These are phyloP conservation scores for Eimeria zaria DNA, from an alignment of 169 alveolate species.

Conservation along the genomic window DNA sequence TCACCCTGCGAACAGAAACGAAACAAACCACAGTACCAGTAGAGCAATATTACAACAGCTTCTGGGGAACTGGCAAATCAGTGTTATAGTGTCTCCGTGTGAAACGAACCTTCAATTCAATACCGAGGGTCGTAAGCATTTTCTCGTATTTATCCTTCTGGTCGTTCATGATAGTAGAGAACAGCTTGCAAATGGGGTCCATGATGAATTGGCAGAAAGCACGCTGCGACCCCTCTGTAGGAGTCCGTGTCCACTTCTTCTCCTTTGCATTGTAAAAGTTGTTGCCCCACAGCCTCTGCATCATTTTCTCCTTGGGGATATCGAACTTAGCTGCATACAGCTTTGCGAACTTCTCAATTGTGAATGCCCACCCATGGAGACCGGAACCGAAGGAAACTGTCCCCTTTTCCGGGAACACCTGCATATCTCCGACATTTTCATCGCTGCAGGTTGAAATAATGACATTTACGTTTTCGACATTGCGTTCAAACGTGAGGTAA, in stretches of 20 bases:
- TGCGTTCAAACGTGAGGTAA: conserved; percentile 98
- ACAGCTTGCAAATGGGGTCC: conserved; percentile 99
- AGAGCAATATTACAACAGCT: background rate
- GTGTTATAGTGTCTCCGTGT: background rate
- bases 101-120: conserved; percentile 92
- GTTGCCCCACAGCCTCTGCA: conserved; percentile 99
- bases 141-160: conserved; percentile 95
- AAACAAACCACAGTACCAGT: background rate
- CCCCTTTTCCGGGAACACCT: conserved; percentile 98
- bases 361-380: conserved; percentile 99
- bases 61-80: background rate
- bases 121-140: conserved; percentile 96
- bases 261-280: conserved; percentile 98
- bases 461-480: conserved; percentile 99
- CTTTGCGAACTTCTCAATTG: conserved; percentile 98
- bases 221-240: conserved; percentile 84
- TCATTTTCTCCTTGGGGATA: conserved; percentile 97
- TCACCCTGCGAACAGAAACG: conserved; percentile 83
- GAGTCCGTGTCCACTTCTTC: conserved; percentile 95
- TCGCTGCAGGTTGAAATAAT: conserved; percentile 98
- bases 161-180: conserved; percentile 97
- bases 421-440: conserved; percentile 98
- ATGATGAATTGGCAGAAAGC: conserved; percentile 98
- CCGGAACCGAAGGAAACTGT: conserved; percentile 99
- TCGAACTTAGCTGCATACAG: conserved; percentile 98